Evolutionary conservation across 352 stramenopile genomes (phyloP).

Genomic region (Phytophthora lateralis): DNA sequence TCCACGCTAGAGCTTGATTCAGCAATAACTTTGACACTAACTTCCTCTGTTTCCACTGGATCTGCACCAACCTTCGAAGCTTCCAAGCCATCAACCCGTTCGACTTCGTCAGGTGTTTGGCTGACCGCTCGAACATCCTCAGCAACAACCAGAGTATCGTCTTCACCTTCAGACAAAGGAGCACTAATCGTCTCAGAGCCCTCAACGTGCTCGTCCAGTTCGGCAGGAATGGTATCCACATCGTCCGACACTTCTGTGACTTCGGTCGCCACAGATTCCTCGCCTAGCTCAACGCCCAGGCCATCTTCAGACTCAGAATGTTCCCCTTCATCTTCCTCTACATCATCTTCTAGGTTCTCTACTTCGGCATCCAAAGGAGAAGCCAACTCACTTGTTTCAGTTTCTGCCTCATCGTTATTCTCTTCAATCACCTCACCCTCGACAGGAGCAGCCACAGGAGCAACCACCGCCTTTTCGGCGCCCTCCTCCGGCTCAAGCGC

Average conservation of each 20-base stretch:
- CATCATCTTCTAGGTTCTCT: background rate
- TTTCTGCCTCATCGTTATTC: too few species aligned
- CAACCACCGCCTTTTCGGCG: background rate
- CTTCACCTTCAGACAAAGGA: background rate
- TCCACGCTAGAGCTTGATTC: background rate
- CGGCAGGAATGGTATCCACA: background rate
- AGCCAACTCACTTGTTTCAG: too few species aligned
- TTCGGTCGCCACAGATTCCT: conserved; percentile 26
- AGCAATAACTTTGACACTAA: background rate
- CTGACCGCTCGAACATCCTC: background rate
- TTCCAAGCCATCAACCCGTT: background rate
- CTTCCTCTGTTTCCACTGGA: background rate
- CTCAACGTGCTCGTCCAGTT: conserved; percentile 6
- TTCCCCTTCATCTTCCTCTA: conserved; percentile 15
- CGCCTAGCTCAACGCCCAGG: conserved; percentile 4
- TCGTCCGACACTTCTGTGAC: conserved; percentile 16
- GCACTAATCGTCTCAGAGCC: background rate
- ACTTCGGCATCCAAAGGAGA: conserved; percentile 2
- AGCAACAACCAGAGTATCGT: background rate
- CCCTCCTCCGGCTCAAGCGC: background rate
- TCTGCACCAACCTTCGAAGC: background rate
- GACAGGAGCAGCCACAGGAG: background rate
- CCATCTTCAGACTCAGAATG: conserved; percentile 11
- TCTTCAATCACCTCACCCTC: too few species aligned
- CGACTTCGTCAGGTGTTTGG: background rate